Percentiles rank a stretch among this genome's conserved stretches.
Evolutionary conservation across 2,329 filamentous ascomycete genomes (phyloP).

Genomic region (Aspergillus sergii): DNA sequence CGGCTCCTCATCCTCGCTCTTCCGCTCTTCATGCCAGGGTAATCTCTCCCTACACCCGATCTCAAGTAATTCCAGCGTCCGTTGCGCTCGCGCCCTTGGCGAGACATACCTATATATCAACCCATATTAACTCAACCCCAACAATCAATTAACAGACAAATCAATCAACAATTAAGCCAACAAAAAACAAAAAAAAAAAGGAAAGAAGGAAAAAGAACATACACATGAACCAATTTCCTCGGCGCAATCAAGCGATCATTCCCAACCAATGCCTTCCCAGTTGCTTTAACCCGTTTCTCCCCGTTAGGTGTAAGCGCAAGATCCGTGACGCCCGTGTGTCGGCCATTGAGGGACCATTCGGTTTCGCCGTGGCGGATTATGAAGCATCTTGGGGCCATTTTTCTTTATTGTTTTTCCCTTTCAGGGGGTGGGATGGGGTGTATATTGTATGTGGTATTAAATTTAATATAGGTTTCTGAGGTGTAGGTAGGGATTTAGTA

Average conservation of each 20-base stretch:
- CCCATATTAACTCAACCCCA: background rate
- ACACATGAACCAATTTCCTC: constrained; percentile 80
- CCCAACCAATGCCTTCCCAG: constrained; percentile 81
- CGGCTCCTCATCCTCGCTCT: constrained; percentile 35
- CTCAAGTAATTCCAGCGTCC: constrained; percentile 85
- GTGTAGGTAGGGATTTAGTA: too few relatives aligned
- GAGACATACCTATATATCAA: constrained; percentile 70
- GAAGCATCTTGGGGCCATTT: constrained; percentile 71
- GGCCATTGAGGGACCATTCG: constrained; percentile 87
- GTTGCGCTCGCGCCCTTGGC: constrained; percentile 79
- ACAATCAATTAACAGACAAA: background rate
- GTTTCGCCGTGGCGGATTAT: constrained; percentile 90
- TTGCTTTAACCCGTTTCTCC: constrained; percentile 73
- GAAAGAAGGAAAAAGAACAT: constrained; percentile 37
- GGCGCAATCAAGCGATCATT: constrained; percentile 83
- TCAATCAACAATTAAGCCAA: background rate
- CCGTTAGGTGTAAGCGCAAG: constrained; percentile 82
- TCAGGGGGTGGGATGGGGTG: too few relatives aligned
- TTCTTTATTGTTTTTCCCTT: too few relatives aligned
- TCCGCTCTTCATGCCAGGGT: constrained; percentile 63
- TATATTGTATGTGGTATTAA: too few relatives aligned
- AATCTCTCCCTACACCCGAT: constrained; percentile 69
- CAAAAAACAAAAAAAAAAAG: background rate
- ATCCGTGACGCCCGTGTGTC: constrained; percentile 83
- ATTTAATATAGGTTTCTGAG: too few relatives aligned